Conservation (phyloP, 805 yeast genomes). For the Ogataea angusta region DNA sequence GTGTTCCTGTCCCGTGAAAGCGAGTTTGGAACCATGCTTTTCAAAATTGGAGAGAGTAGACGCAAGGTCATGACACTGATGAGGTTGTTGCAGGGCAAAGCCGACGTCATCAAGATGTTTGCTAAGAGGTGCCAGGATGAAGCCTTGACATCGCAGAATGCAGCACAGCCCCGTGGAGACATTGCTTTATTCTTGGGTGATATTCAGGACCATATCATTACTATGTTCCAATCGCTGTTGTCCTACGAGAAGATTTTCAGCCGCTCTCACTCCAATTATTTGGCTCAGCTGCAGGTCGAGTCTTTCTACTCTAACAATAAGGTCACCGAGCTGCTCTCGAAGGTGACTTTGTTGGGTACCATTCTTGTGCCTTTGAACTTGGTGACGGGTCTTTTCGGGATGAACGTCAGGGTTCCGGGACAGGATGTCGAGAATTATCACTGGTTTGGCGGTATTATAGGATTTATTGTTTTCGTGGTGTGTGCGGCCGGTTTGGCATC, state of each 20-base stretch:
- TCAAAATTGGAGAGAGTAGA: slow-evolving; percentile 83
- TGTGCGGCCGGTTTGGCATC: slow-evolving; percentile 23
- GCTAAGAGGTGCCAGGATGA: slow-evolving; percentile 91
- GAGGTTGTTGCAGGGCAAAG: slow-evolving; percentile 87
- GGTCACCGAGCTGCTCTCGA: slow-evolving; percentile 82
- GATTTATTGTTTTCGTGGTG: slow-evolving; percentile 28
- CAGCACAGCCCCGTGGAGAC: slow-evolving; percentile 76
- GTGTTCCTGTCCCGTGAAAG: slow-evolving; percentile 76
- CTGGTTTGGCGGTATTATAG: slow-evolving; percentile 50
- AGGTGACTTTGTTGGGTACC: slow-evolving; percentile 88
- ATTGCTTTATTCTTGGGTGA: slow-evolving; percentile 91
- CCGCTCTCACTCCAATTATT: slow-evolving; percentile 85
- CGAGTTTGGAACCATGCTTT: slow-evolving; percentile 74
- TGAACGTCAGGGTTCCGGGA: slow-evolving; percentile 92
- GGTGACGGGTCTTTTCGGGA: slow-evolving; percentile 89
- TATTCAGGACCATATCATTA: slow-evolving; percentile 94
- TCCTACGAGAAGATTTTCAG: slow-evolving; percentile 93
- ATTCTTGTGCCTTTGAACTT: slow-evolving; percentile 85
- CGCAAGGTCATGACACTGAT: slow-evolving; percentile 88
- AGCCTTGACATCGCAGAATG: slow-evolving; percentile 26
- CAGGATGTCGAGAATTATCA: slow-evolving; percentile 37
- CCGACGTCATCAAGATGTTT: slow-evolving; percentile 94
- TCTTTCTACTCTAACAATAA: slow-evolving; percentile 81
- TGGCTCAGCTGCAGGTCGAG: slow-evolving; percentile 93
- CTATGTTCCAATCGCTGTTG: slow-evolving; percentile 88